Evolutionary conservation across 2,329 filamentous ascomycete genomes (phyloP), one percentile per base, ranked within the genome.

Genomic region (Pseudogymnoascus sp.): DNA sequence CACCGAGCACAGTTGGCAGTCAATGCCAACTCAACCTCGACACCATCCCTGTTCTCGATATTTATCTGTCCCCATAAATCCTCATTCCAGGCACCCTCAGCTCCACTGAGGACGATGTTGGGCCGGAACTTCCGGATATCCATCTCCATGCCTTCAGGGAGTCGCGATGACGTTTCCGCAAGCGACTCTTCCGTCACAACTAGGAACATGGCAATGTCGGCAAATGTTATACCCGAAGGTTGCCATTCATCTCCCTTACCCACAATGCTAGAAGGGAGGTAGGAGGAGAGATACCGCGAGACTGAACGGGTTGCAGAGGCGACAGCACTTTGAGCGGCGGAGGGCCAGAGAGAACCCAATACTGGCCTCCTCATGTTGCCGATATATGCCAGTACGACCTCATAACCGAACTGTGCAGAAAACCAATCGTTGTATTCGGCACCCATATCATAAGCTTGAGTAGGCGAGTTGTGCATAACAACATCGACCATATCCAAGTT

Each of bases 131-230:
- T 88, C 40, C 81, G 82, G 72, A 89, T 83, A 62, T 87, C 85
- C 76, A 89, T 81, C 19, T 76, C 70, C 31, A 80, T 74, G 11
- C 75, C 77, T 0, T 72, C 72, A 0, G 80, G 76, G 5, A 91
- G 74, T 3, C 86, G 80, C 5, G 73, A 72, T 35, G 83, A 84
- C 57, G 96, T 83, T 68, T 90, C 81, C 19, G 79, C 75, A n/a
- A 93, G 80, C 1, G 89, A 95, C 1, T 84, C 82, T 65, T 86
- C 80, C 0, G 87, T 90, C 4, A 87, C 81, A 23, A 96, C 75
- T 13, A 96, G 82, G 72, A 89, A 89, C 0, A 90, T 88, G 1
- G 90, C 89, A 67, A 84, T 83, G 74, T 95, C 90, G 40, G 86
- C 83, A 75, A 93, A 95, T 1, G 83, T 84, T 47, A 93, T 80